Conservation (phyloP, 768 basidiomycete species). For the Boletus vinaceobasis region DNA sequence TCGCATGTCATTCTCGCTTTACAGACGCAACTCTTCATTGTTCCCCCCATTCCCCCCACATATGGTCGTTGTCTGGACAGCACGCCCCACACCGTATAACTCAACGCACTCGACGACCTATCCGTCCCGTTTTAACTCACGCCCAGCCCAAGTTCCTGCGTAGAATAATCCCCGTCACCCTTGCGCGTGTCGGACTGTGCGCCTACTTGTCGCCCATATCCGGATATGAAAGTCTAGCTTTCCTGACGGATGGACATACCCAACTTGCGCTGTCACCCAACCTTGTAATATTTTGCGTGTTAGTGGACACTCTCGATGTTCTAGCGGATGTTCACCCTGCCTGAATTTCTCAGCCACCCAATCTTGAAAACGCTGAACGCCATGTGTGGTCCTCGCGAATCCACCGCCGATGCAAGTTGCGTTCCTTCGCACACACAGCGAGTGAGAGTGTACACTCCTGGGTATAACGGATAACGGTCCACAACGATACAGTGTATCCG, state of each 20-base stretch:
- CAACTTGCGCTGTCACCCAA: neutral
- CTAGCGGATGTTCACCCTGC: neutral
- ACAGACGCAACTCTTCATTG: too few species aligned
- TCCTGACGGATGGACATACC: constrained; percentile 14
- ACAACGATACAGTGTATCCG: neutral
- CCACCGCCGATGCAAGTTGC: neutral
- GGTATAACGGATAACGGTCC: neutral
- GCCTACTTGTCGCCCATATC: too few species aligned
- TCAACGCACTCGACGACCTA: too few species aligned
- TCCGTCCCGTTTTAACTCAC: too few species aligned
- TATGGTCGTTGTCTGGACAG: too few species aligned
- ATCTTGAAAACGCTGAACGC: neutral
- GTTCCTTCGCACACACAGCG: neutral
- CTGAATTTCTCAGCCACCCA: neutral
- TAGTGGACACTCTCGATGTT: neutral
- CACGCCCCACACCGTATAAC: too few species aligned
- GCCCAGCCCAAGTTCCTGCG: too few species aligned
- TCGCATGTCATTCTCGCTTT: too few species aligned
- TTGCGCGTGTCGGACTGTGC: too few species aligned
- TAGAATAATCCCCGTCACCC: too few species aligned
- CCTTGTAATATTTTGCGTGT: constrained; percentile 2
- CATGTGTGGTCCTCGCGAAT: neutral
- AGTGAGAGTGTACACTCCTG: neutral
- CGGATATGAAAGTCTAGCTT: constrained; percentile 7
- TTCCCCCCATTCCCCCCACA: too few species aligned